Evolutionary conservation across 140 eudicot genomes (phyloP).

Genomic region (Oenanthe javanica): DNA sequence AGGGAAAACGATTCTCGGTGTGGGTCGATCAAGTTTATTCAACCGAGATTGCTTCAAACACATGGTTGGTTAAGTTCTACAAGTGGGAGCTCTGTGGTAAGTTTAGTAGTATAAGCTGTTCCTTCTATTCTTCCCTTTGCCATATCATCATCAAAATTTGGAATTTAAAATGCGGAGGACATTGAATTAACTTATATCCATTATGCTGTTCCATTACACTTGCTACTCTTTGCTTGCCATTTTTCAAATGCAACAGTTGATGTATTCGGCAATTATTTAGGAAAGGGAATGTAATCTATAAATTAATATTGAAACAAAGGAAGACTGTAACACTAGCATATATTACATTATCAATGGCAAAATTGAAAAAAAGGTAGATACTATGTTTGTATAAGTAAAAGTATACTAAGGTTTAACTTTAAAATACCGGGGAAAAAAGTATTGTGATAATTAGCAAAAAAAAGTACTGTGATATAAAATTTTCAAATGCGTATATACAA

Average conservation of each 20-base stretch:
- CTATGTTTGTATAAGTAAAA: background rate
- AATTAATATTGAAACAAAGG: background rate
- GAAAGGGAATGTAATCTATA: background rate
- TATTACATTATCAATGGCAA: background rate
- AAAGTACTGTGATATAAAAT: background rate
- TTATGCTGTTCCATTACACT: background rate
- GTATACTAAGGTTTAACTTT: too few relatives aligned
- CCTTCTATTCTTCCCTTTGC: background rate
- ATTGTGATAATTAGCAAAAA: background rate
- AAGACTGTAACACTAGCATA: background rate
- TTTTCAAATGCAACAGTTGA: background rate
- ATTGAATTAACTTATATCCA: background rate
- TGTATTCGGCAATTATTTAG: background rate
- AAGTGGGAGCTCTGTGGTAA: conserved; percentile 56
- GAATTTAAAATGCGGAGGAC: background rate
- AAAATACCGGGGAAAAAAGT: too few relatives aligned
- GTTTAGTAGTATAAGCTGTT: background rate
- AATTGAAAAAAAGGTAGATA: background rate
- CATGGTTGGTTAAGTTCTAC: conserved; percentile 48
- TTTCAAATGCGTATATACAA: background rate
- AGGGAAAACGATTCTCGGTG: conserved; percentile 33
- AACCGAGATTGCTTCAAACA: conserved; percentile 35
- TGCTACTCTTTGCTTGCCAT: background rate
- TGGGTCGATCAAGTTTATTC: conserved; percentile 57
- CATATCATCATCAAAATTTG: background rate